Evolutionary conservation across 225 moss, liverwort and hornwort genomes (phyloP), one percentile per base, ranked within the genome.

Genomic region (Neckera pumila): DNA sequence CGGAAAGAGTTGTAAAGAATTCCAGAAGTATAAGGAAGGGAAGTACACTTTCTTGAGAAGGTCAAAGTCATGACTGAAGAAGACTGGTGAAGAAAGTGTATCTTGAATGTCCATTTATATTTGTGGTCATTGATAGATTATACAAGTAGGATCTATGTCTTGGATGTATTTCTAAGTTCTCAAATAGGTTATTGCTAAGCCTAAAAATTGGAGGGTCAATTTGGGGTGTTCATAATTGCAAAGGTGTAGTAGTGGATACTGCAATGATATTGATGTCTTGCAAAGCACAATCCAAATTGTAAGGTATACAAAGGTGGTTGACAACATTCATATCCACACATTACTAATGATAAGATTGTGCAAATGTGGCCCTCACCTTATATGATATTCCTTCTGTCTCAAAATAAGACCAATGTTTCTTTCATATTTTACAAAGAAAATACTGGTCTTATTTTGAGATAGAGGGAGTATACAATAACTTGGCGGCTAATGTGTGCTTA

Each of bases 11-110:
- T 51, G 7, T 14, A 14, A 47, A 51, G 14, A 14, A 51, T 51
- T 14, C 14, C 14, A 51, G 90, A 98, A 96, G 86, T 98, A 97
- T 6, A 97, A 90, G 96, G 95, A n/a, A n/a, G n/a, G n/a, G 10
- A 98, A 98, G 66, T 98, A 90, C 38, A 97, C n/a, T n/a, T 96
- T 80, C 96, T 97, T 63, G 95, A 97, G 80, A 97, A 94, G 86
- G 96, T 95, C 17, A 96, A 95, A 89, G 96, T 95, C 81, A 98
- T 98, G 96, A 97, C n/a, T n/a, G n/a, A 95, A 86, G 96, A 97
- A 81, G 93, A 96, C 42, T 94, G 95, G 95, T 95, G 89, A 51
- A 27, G 15, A 78, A 77, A 54, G 18, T 58, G 76, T 69, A 47
- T 78, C 60, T 36, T 71, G 4, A 10, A 14, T 36, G 60, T 53